Evolutionary conservation across 2,329 filamentous ascomycete genomes (phyloP), one percentile per base, ranked within the genome.

Genomic region (Fusarium austroafricanum): DNA sequence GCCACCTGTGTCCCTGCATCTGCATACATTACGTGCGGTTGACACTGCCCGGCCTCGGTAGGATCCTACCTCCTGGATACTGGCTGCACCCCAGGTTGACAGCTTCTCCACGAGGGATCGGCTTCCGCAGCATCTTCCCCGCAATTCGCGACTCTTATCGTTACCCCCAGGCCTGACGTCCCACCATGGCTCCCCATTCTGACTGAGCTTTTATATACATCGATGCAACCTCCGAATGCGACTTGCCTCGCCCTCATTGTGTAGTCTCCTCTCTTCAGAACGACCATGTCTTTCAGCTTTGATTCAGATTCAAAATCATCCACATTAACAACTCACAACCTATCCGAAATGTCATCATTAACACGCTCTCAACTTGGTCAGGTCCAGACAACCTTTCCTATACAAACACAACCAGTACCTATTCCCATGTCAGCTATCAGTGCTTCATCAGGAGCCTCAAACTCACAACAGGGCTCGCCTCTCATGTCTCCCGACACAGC

Each of bases 401-500:
- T 78, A 45, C 80, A 79, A 61, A 71, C 77, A 29, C 77, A 81
- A 62, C 73, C 75, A 47, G 79, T 62, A 20, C 60, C 80, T 31
- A 74, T 84, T 39, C 84, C 86, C 33, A 75, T 80, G 38, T 88
- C 86, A 35, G 83, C 86, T 62, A 80, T 86, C 70, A 88, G 85
- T 79, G 80, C 82, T 55, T 87, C 86, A 18, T 86, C 87, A 28
- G 79, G 84, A 57, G 82, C 86, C 40, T 86, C 87, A 55, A 85
- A 81, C 73, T 86, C 85, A 15, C 82, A 81, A 58, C 83, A 86
- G 70, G 81, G 80, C 61, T 90, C 87, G 6, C 87, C 88, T 54
- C 79, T 84, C 74, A 83, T 87, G 82, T 85, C 86, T 37, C 84
- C 87, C 14, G 84, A 86, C 21, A 79, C 82, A 3, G 78, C 82